Conservation (phyloP, 2,329 filamentous ascomycete species). For the Ophiocordyceps polyrhachis-furcata region DNA sequence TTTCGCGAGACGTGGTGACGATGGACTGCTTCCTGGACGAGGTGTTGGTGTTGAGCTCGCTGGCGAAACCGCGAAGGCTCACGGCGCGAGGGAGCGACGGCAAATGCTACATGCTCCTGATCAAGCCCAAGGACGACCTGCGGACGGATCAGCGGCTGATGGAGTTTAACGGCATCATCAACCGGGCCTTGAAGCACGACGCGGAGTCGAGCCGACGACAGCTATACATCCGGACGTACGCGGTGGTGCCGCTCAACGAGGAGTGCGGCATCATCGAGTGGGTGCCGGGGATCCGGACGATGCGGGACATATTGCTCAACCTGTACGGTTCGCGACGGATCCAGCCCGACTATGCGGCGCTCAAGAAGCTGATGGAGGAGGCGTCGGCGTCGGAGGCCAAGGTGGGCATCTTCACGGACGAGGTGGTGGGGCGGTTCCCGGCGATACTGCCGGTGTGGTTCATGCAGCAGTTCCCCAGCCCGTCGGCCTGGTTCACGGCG, state of each 20-base stretch:
- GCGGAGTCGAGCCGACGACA: conserved; percentile 78
- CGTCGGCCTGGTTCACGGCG: conserved; percentile 79
- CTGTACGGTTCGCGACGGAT: conserved; percentile 63
- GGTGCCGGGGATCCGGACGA: conserved; percentile 88
- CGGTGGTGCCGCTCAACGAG: conserved; percentile 89
- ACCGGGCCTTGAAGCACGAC: conserved; percentile 79
- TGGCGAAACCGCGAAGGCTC: conserved; percentile 82
- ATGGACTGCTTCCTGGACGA: conserved; percentile 70
- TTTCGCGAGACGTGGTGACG: conserved; percentile 69
- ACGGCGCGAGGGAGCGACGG: conserved; percentile 81
- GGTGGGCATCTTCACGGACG: conserved; percentile 50
- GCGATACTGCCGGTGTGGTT: conserved; percentile 89
- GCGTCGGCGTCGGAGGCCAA: conserved; percentile 39
- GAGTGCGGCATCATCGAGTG: conserved; percentile 97
- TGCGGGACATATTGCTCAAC: conserved; percentile 73
- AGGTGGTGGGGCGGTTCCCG: conserved; percentile 48
- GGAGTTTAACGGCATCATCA: conserved; percentile 99
- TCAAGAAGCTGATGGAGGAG: conserved; percentile 46
- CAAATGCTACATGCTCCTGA: conserved; percentile 70
- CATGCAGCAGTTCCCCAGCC: conserved; percentile 82
- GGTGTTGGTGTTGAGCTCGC: conserved; percentile 72
- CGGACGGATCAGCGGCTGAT: conserved; percentile 95
- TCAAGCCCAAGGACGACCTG: conserved; percentile 96
- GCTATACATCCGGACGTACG: conserved; percentile 92
- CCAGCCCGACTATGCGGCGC: conserved; percentile 46